phyloP scores from a whole-genome alignment of 164 flowering plant genomes.

The Tinospora cordifolia region DNA sequence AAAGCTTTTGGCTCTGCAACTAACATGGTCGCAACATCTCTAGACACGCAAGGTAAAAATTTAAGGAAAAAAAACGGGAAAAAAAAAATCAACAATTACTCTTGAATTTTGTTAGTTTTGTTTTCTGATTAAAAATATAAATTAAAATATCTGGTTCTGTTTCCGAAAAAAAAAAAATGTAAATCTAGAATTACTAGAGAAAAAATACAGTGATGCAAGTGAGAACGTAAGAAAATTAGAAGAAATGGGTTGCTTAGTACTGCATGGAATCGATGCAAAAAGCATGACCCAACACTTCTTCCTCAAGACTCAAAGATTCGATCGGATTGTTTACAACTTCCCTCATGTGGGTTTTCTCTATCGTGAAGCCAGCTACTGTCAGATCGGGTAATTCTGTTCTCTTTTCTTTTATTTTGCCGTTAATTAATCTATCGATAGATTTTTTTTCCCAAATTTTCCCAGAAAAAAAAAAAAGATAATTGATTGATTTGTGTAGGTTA shows the following conservation, averaged over 20 bases:
- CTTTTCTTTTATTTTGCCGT: not conserved
- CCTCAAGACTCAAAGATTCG: constrained; percentile 36
- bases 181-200: constrained; percentile 21
- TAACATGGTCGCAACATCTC: constrained; percentile 46
- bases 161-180: too few species aligned
- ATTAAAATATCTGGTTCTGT: too few species aligned
- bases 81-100: too few species aligned
- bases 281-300: constrained; percentile 39
- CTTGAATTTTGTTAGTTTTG: too few species aligned
- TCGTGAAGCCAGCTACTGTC: constrained; percentile 36
- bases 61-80: too few species aligned
- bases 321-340: constrained; percentile 47
- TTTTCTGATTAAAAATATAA: too few species aligned
- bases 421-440: not conserved
- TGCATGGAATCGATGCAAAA: constrained; percentile 43
- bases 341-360: constrained; percentile 50
- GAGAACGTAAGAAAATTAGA: constrained; percentile 39
- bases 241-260: constrained; percentile 34
- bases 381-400: constrained; percentile 31
- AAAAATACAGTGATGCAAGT: constrained; percentile 31
- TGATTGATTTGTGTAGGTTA: constrained; percentile 19
- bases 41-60: constrained; percentile 37
- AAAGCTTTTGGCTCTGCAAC: constrained; percentile 37
- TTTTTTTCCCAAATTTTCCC: too few species aligned
- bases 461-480: too few species aligned